phyloP scores from a whole-genome alignment of 228 moss, liverwort and hornwort species.

The Sphagnum fallax region DNA sequence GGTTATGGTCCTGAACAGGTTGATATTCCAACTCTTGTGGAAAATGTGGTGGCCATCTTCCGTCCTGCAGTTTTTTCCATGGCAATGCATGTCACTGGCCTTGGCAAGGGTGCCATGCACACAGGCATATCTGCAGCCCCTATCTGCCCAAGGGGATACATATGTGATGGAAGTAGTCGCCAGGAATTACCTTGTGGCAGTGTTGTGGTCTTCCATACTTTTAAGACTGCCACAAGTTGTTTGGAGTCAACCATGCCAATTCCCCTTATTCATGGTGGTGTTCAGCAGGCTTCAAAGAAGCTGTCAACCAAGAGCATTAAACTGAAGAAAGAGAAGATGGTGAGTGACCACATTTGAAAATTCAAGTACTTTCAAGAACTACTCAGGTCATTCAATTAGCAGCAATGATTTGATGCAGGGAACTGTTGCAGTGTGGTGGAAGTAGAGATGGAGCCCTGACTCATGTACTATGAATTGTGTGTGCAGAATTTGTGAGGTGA shows the following conservation, averaged over 20 bases:
- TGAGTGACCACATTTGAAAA: not conserved
- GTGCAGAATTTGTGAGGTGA: no score
- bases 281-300: constrained; percentile 7
- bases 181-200: constrained; percentile 67
- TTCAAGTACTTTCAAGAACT: no score
- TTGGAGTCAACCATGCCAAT: not conserved
- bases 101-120: constrained; percentile 11
- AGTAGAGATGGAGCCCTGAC: no score
- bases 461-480: no score
- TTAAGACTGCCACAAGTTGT: constrained; percentile 17
- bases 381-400: no score
- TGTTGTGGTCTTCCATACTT: constrained; percentile 71
- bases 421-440: no score
- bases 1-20: constrained; percentile 58
- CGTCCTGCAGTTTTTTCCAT: constrained; percentile 68
- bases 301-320: constrained; percentile 13
- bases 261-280: constrained; percentile 19
- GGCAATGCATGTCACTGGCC: constrained; percentile 54
- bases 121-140: constrained; percentile 33
- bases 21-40: constrained; percentile 44
- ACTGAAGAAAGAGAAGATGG: constrained; percentile 10
- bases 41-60: constrained; percentile 56
- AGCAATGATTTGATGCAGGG: no score
- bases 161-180: constrained; percentile 68
- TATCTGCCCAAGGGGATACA: constrained; percentile 49